Conservation (phyloP, 768 basidiomycete genomes). For the Termitomyces sp. region DNA sequence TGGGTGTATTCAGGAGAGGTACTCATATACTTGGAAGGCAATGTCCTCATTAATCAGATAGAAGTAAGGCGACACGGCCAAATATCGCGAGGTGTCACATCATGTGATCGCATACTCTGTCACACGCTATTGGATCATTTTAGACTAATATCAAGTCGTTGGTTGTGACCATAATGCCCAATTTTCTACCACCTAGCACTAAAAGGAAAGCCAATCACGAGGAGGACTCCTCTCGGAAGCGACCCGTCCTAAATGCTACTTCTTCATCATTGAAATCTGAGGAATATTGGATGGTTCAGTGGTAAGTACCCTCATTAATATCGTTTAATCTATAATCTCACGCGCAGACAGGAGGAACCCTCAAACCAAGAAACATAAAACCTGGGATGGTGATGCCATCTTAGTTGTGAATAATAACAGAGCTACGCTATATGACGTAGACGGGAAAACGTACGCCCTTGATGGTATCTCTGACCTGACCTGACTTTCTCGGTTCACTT, state of each 20-base stretch:
- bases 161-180: slow-evolving; percentile 19
- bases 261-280: background rate
- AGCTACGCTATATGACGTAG: slow-evolving; percentile 51
- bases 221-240: slow-evolving; percentile 25
- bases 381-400: slow-evolving; percentile 84
- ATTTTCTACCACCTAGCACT: slow-evolving; percentile 21
- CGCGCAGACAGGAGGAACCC: slow-evolving; percentile 48
- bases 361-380: slow-evolving; percentile 81
- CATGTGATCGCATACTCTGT: background rate
- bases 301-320: slow-evolving; percentile 31
- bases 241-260: slow-evolving; percentile 16
- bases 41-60: no score
- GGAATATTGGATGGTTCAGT: slow-evolving; percentile 75
- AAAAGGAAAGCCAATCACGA: slow-evolving; percentile 32
- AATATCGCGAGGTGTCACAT: slow-evolving; percentile 2
- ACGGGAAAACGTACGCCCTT: slow-evolving; percentile 57
- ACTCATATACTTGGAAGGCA: no score
- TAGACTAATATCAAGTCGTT: no score
- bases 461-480: background rate
- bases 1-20: background rate
- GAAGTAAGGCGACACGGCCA: background rate
- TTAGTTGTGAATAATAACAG: slow-evolving; percentile 42
- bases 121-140: background rate
- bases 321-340: background rate
- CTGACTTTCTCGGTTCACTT: background rate